Evolutionary conservation across 179 eudicot genomes (phyloP).

Genomic region (Silene coronaria): DNA sequence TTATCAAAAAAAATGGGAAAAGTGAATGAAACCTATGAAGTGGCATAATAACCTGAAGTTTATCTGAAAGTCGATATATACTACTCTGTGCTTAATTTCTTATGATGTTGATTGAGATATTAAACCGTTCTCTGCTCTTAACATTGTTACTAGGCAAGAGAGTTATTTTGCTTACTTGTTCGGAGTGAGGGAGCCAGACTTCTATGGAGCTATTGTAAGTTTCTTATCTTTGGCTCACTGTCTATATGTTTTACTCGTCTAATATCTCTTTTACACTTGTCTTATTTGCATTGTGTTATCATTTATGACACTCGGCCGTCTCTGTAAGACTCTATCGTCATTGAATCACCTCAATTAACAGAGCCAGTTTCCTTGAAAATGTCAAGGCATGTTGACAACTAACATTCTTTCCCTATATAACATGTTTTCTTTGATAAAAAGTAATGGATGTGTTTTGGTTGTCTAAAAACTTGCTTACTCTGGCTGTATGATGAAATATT

Average conservation of each 20-base stretch:
- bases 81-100: not conserved
- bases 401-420: not conserved
- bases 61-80: not conserved
- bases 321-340: not conserved
- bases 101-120: conserved; percentile 11
- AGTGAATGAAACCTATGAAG: not conserved
- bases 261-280: not conserved
- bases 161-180: conserved; percentile 96
- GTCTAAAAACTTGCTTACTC: not conserved
- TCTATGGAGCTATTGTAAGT: conserved; percentile 95
- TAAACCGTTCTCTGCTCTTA: conserved; percentile 18
- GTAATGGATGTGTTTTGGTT: not conserved
- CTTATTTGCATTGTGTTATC: not conserved
- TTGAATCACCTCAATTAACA: not conserved
- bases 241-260: not conserved
- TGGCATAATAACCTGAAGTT: not conserved
- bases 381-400: not conserved
- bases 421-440: not conserved
- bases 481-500: not conserved
- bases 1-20: not conserved
- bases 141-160: conserved; percentile 60
- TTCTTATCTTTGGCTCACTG: conserved; percentile 6
- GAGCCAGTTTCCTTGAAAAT: not conserved
- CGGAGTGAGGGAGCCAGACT: conserved; percentile 95
- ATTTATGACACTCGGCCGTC: not conserved